phyloP scores from a whole-genome alignment of 495 filamentous ascomycete genomes.

The Talaromyces stipitatus region DNA sequence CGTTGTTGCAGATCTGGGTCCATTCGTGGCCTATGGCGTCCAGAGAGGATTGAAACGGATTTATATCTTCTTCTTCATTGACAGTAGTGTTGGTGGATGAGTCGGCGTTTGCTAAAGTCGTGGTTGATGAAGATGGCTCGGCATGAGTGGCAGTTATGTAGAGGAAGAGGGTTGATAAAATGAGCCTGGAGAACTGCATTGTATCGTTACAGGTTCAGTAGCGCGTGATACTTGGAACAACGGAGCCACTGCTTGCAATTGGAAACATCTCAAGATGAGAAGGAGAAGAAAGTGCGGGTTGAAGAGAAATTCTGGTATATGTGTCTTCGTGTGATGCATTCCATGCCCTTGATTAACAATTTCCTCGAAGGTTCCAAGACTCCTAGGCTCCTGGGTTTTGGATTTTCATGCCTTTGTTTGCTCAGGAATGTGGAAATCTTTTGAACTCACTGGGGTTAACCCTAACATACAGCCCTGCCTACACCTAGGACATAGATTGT shows the following conservation, averaged over 20 bases:
- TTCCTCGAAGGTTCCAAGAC: neutral
- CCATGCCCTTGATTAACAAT: neutral
- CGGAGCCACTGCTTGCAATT: neutral
- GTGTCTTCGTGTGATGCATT: neutral
- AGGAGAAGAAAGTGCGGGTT: neutral
- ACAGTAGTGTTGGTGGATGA: neutral
- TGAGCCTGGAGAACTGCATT: neutral
- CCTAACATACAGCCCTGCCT: neutral
- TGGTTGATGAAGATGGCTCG: neutral
- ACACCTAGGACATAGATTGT: too few relatives aligned
- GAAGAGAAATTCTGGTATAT: neutral
- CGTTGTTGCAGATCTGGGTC: neutral
- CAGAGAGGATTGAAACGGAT: neutral
- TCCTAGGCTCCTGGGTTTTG: neutral
- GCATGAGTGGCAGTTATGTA: neutral
- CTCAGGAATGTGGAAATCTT: neutral
- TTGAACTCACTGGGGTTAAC: too few relatives aligned
- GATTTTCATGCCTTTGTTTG: neutral
- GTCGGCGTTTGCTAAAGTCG: neutral
- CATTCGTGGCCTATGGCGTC: conserved; percentile 4
- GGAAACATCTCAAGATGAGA: neutral
- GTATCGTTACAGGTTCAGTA: neutral
- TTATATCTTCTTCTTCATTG: neutral
- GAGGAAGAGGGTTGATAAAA: neutral
- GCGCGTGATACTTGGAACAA: too few relatives aligned